Evolutionary conservation across 192 early-diverging fungal species (phyloP).

Genomic region (Podila minutissima): DNA sequence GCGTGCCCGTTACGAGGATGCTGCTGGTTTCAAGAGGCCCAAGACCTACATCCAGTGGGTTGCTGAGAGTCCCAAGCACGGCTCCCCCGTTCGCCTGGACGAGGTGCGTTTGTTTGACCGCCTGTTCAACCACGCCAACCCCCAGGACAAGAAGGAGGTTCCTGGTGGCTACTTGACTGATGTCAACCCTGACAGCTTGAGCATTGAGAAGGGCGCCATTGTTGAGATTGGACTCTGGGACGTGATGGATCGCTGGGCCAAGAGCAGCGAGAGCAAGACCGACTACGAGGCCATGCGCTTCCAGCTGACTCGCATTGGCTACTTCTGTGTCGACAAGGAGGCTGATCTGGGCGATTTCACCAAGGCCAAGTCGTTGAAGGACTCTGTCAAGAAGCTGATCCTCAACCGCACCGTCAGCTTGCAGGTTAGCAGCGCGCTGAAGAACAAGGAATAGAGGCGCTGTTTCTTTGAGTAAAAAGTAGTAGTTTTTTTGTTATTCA

Average conservation of each 20-base stretch:
- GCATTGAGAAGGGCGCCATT: constrained; percentile 72
- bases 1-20: constrained; percentile 83
- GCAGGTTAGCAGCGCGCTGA: constrained; percentile 42
- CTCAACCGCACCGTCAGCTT: constrained; percentile 41
- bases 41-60: constrained; percentile 99
- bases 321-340: constrained; percentile 98
- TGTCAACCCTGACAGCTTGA: constrained; percentile 83
- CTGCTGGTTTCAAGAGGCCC: constrained; percentile 74
- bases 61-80: constrained; percentile 82
- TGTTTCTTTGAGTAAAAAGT: too few relatives aligned
- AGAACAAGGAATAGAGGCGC: constrained; percentile 17
- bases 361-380: constrained; percentile 46
- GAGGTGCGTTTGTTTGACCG: constrained; percentile 88
- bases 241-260: constrained; percentile 63
- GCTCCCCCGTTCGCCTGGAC: constrained; percentile 83
- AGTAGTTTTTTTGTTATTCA: too few relatives aligned
- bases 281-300: constrained; percentile 86
- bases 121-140: constrained; percentile 93
- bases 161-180: constrained; percentile 94
- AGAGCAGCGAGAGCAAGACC: constrained; percentile 63
- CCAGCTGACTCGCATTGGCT: constrained; percentile 97
- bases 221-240: constrained; percentile 88
- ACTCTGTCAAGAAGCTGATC: constrained; percentile 33
- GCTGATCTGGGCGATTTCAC: constrained; percentile 73
- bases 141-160: constrained; percentile 77